These are phyloP conservation scores for Aphanomyces euteiches DNA, from an alignment of 352 stramenopile genomes.

Conservation along the genomic window DNA sequence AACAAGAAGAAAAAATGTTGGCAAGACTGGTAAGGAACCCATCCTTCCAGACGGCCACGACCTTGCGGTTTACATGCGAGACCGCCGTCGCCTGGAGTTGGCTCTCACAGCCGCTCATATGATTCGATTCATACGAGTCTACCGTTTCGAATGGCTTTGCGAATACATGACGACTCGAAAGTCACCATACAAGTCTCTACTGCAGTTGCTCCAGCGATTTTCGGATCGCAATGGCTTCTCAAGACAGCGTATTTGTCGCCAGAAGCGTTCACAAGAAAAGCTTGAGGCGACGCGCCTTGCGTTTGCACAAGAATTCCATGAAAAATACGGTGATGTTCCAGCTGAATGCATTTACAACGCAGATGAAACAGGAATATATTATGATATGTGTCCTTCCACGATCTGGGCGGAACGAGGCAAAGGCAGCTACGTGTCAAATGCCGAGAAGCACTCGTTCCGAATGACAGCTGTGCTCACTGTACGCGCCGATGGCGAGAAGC, in stretches of 20 bases:
- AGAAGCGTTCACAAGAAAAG: background rate
- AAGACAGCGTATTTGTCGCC: background rate
- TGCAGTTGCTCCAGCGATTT: background rate
- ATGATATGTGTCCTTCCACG: too few relatives aligned
- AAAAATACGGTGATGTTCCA: background rate
- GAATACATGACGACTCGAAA: background rate
- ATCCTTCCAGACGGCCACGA: background rate
- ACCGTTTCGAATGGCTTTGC: background rate
- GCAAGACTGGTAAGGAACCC: background rate
- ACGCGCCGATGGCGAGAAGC: too few relatives aligned
- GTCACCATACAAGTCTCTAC: background rate
- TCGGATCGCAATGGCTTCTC: background rate
- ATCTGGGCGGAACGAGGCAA: background rate
- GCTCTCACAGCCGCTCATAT: background rate
- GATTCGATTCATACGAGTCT: background rate
- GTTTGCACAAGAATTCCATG: background rate
- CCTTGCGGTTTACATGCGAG: background rate
- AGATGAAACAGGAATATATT: slow-evolving; percentile 37
- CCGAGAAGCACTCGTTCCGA: too few relatives aligned
- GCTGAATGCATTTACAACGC: slow-evolving; percentile 27
- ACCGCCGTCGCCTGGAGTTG: background rate
- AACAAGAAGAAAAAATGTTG: background rate
- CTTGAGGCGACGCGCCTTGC: too few relatives aligned
- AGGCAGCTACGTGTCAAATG: too few relatives aligned
- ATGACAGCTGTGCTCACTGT: too few relatives aligned